Evolutionary conservation across 495 filamentous ascomycete genomes (phyloP), one percentile per base, ranked within the genome.

Genomic region (Aspergillus heteromorphus): DNA sequence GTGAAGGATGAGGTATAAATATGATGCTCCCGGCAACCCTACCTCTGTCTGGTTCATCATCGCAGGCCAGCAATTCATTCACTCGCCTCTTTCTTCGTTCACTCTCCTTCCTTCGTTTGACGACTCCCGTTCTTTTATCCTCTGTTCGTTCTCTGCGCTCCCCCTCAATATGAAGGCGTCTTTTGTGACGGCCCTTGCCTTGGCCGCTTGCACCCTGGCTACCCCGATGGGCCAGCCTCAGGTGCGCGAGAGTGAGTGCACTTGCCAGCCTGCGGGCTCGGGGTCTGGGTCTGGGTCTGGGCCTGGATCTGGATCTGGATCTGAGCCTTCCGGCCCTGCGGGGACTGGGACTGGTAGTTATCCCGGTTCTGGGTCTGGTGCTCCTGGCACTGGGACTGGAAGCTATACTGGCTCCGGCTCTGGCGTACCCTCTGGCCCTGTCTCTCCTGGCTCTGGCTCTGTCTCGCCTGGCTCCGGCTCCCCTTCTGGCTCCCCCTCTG

Each of bases 91-190:
- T 45, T 16, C 49, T 45, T 19, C 51, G 21, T 41, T 49, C 34
- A n/a, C n/a, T n/a, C n/a, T n/a, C 18, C 34, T 45, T 45, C 42
- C 11, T 27, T 53, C 55, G 19, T 40, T n/a, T 45, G 51, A 41
- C 48, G 19, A 42, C 43, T 36, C 51, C 49, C 51, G 38, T 53
- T 49, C 34, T n/a, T 25, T 53, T 49, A 34, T 19, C 23, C 29
- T 40, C 23, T 45, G 8, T 7, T 25, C 19, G 10, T 25, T 51
- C 48, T 16, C 40, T 56, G 49, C 40, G 49, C 45, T 53, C 27
- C 53, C 54, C 40, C n/a, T n/a, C 55, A 56, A 45, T 17, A 64
- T 64, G 61, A 64, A 58, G 57, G 54, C 55, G 30, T 53, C 57
- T 45, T 36, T 56, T 18, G 38, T 60, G 17, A 57, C 61, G 19